A percentile compares a stretch with the other conserved stretches of the same genome.
Conservation (phyloP, 345 rosid species). For the Arabidopsis arenosa region DNA sequence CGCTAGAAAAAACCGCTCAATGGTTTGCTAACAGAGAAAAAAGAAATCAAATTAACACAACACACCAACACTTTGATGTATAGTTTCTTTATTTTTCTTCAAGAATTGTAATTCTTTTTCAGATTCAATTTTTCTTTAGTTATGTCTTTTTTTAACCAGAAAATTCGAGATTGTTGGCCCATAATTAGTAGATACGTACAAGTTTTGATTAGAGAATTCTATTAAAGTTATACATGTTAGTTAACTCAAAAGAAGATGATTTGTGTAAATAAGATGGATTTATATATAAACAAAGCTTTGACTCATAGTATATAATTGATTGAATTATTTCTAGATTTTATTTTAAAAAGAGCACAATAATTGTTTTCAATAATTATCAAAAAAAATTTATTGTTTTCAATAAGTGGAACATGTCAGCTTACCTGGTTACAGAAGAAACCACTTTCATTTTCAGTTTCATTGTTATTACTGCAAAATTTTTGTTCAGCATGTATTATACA, state of each 20-base stretch:
- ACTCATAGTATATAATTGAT: not conserved
- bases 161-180: not conserved
- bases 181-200: not conserved
- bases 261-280: constrained; percentile 17
- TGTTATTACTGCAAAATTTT: constrained; percentile 6
- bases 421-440: constrained; percentile 43
- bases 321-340: constrained; percentile 18
- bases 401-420: constrained; percentile 45
- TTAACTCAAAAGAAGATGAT: constrained; percentile 11
- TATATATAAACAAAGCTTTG: constrained; percentile 7
- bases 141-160: not conserved
- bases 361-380: constrained; percentile 36
- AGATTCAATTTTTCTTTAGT: not conserved
- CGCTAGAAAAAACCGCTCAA: constrained; percentile 72
- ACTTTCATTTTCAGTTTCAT: not conserved
- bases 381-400: constrained; percentile 35
- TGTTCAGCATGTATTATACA: too few species aligned
- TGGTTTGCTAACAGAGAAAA: constrained; percentile 78
- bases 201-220: not conserved
- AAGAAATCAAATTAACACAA: constrained; percentile 46
- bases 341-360: not conserved
- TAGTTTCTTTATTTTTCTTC: constrained; percentile 28
- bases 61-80: constrained; percentile 47
- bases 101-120: not conserved
- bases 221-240: constrained; percentile 10